A percentile compares a stretch with the other conserved stretches of the same genome.
phyloP scores from a whole-genome alignment of 257 asterid species.

The Capsicum baccatum region DNA sequence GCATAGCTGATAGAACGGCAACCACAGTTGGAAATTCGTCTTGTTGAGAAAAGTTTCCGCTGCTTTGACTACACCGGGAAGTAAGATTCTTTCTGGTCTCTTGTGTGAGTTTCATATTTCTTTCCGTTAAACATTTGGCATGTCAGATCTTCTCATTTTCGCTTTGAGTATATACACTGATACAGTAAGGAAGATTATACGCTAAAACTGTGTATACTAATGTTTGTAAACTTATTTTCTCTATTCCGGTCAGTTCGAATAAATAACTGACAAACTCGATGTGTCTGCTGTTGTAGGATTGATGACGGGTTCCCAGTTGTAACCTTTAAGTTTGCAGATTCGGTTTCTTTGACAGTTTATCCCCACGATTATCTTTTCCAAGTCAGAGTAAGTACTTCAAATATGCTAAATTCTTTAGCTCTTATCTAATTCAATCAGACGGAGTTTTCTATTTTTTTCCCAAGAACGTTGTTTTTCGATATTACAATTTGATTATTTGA shows the following conservation, averaged over 20 bases:
- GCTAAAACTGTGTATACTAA: background rate
- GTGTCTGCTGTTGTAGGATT: conserved; percentile 58
- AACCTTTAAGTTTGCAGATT: conserved; percentile 68
- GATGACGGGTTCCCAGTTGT: conserved; percentile 92
- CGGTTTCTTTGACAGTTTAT: conserved; percentile 68
- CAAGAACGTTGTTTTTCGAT: conserved; percentile 7
- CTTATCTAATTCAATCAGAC: background rate
- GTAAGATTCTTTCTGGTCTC: conserved; percentile 50
- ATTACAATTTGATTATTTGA: background rate
- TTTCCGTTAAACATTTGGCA: background rate
- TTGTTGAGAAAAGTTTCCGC: conserved; percentile 55
- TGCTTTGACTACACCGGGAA: conserved; percentile 59
- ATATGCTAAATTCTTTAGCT: conserved; percentile 9
- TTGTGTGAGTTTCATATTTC: conserved; percentile 20
- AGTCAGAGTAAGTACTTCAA: conserved; percentile 58
- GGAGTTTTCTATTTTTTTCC: background rate
- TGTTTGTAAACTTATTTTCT: background rate
- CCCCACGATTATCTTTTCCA: conserved; percentile 81
- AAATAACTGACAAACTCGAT: conserved; percentile 5
- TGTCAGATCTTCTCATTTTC: background rate
- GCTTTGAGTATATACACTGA: background rate
- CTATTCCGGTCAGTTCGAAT: background rate
- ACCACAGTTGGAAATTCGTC: conserved; percentile 53
- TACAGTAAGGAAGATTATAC: conserved; percentile 17
- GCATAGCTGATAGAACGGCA: conserved; percentile 61